phyloP scores from a whole-genome alignment of 2,329 filamentous ascomycete species.

The Colletotrichum musae region DNA sequence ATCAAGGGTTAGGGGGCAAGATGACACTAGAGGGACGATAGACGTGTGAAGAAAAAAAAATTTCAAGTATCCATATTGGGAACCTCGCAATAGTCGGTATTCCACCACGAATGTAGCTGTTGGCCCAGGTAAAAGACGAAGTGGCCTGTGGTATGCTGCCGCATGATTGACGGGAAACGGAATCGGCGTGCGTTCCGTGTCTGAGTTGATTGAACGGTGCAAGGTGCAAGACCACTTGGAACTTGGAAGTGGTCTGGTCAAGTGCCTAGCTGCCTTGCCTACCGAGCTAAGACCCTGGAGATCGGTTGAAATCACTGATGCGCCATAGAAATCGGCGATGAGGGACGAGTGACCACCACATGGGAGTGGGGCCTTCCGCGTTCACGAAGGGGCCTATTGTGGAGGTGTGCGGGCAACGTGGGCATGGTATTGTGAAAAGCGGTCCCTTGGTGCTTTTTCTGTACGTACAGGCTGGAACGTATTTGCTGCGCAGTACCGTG shows the following conservation, averaged over 20 bases:
- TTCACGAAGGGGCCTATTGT: neutral
- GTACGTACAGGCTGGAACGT: too few relatives aligned
- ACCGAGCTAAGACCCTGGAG: conserved; percentile 36
- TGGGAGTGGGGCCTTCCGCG: conserved; percentile 19
- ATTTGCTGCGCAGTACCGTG: too few relatives aligned
- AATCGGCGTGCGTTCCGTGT: conserved; percentile 31
- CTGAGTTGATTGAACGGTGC: conserved; percentile 27
- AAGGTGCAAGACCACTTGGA: neutral
- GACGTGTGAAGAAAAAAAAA: too few relatives aligned
- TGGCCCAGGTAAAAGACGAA: neutral
- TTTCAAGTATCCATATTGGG: too few relatives aligned
- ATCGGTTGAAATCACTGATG: conserved; percentile 37
- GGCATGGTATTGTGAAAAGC: neutral
- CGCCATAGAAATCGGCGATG: conserved; percentile 39
- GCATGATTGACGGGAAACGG: conserved; percentile 38
- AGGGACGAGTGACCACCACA: conserved; percentile 30
- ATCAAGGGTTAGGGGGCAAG: too few relatives aligned
- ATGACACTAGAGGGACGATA: too few relatives aligned
- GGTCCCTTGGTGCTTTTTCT: neutral
- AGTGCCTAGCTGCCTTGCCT: neutral
- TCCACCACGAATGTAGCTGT: conserved; percentile 28
- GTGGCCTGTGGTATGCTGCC: neutral
- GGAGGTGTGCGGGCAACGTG: neutral
- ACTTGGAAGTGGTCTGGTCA: neutral
- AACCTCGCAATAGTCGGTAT: conserved; percentile 12